phyloP scores from a whole-genome alignment of 176 grass and related monocot species.

The Puya raimondii region DNA sequence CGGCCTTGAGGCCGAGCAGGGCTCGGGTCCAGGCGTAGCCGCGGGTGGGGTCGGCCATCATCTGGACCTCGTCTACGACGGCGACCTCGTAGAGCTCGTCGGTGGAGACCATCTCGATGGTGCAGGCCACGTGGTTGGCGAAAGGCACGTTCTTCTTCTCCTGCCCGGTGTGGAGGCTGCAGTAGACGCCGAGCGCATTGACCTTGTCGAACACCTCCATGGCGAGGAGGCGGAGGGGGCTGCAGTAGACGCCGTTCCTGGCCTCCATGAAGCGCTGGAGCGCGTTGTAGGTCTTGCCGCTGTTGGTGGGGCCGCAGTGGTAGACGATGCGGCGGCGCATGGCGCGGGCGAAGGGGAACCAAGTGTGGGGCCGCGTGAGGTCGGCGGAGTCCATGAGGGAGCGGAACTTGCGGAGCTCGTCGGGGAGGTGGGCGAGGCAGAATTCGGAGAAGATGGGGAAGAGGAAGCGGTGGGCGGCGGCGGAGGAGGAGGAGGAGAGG shows the following conservation, averaged over 20 bases:
- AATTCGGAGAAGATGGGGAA: conserved; percentile 71
- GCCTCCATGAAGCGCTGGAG: conserved; percentile 61
- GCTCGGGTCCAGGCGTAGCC: conserved; percentile 88
- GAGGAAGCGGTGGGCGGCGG: conserved; percentile 51
- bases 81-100: conserved; percentile 82
- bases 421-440: conserved; percentile 39
- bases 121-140: conserved; percentile 66
- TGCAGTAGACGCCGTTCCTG: conserved; percentile 67
- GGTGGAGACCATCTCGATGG: conserved; percentile 73
- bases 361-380: conserved; percentile 69
- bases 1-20: conserved; percentile 78
- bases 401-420: conserved; percentile 40
- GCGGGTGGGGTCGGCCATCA: conserved; percentile 67
- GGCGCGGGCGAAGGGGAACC: conserved; percentile 93
- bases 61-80: conserved; percentile 90
- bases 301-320: conserved; percentile 94
- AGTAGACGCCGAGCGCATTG: conserved; percentile 73
- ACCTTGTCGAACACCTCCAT: conserved; percentile 98
- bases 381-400: conserved; percentile 59
- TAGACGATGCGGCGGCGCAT: conserved; percentile 77
- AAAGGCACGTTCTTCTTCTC: conserved; percentile 79
- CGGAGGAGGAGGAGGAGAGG: conserved; percentile 22
- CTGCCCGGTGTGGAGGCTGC: conserved; percentile 80
- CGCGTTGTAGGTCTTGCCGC: conserved; percentile 91
- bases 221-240: conserved; percentile 87